Evolutionary conservation across 306 rosid species (phyloP).

Genomic region (Rosa chinensis): DNA sequence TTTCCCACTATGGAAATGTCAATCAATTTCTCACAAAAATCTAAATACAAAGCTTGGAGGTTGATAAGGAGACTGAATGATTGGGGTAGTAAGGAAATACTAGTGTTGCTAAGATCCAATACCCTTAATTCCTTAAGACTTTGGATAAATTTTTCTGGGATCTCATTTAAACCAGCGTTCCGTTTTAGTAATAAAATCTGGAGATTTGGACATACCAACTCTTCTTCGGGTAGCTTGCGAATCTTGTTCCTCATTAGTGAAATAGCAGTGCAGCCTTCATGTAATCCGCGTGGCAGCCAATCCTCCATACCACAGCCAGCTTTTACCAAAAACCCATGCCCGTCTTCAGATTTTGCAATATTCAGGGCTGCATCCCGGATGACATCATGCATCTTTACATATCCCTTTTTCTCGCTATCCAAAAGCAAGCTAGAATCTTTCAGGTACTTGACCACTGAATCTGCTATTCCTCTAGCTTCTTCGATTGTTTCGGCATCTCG

Average conservation of each 20-base stretch:
- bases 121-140: neutral
- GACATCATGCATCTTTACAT: too few relatives aligned
- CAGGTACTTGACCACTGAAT: neutral
- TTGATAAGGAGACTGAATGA: neutral
- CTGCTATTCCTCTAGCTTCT: neutral
- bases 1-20: neutral
- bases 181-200: too few relatives aligned
- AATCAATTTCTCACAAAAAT: fast-evolving
- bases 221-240: too few relatives aligned
- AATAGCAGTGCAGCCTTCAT: too few relatives aligned
- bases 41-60: neutral
- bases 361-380: too few relatives aligned
- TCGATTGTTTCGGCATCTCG: neutral
- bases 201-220: too few relatives aligned
- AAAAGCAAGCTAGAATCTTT: neutral
- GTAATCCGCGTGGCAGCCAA: too few relatives aligned
- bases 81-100: neutral
- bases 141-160: neutral
- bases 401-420: too few relatives aligned
- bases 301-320: too few relatives aligned
- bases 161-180: neutral
- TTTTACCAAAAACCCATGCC: too few relatives aligned
- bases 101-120: neutral
- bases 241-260: too few relatives aligned
- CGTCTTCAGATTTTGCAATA: too few relatives aligned